These are phyloP conservation scores for Lipomyces orientalis DNA, from an alignment of 805 yeast genomes.

Conservation along the genomic window DNA sequence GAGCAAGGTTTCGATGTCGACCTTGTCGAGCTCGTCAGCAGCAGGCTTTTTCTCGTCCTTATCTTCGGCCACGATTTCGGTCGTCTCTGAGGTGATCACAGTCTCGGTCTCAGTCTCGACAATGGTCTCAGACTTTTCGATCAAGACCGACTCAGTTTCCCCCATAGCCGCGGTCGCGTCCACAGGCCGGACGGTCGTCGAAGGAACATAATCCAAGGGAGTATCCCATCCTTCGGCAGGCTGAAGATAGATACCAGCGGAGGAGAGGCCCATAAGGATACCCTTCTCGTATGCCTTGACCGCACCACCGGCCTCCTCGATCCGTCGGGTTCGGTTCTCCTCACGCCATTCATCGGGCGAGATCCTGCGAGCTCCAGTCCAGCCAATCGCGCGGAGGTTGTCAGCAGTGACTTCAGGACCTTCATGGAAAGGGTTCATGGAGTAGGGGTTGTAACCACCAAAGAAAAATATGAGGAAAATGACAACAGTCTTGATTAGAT, in stretches of 20 bases:
- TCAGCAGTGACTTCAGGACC: slow-evolving; percentile 54
- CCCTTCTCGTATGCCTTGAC: slow-evolving; percentile 79
- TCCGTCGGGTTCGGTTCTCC: slow-evolving; percentile 65
- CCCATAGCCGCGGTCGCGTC: slow-evolving; percentile 51
- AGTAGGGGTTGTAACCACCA: slow-evolving; percentile 81
- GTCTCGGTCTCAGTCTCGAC: slow-evolving; percentile 13
- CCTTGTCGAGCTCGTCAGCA: slow-evolving; percentile 8
- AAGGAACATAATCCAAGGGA: slow-evolving; percentile 34
- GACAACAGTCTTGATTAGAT: slow-evolving; percentile 62
- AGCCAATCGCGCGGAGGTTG: slow-evolving; percentile 71
- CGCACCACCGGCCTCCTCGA: slow-evolving; percentile 72
- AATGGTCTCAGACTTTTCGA: slow-evolving; percentile 10
- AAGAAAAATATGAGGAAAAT: slow-evolving; percentile 64
- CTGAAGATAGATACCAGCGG: slow-evolving; percentile 66
- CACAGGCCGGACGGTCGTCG: slow-evolving; percentile 64
- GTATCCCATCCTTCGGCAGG: slow-evolving; percentile 77
- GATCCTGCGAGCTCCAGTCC: slow-evolving; percentile 91
- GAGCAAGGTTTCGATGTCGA: slow-evolving; percentile 28
- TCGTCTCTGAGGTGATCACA: slow-evolving; percentile 6
- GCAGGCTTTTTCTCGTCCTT: neutral
- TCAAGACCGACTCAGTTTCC: slow-evolving; percentile 9
- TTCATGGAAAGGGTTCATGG: slow-evolving; percentile 45
- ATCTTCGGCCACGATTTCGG: slow-evolving; percentile 3
- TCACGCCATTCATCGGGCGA: slow-evolving; percentile 73
- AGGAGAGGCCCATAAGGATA: slow-evolving; percentile 59